phyloP scores from a whole-genome alignment of 176 grass and related monocot species.

The Echinochloa phyllopogon region DNA sequence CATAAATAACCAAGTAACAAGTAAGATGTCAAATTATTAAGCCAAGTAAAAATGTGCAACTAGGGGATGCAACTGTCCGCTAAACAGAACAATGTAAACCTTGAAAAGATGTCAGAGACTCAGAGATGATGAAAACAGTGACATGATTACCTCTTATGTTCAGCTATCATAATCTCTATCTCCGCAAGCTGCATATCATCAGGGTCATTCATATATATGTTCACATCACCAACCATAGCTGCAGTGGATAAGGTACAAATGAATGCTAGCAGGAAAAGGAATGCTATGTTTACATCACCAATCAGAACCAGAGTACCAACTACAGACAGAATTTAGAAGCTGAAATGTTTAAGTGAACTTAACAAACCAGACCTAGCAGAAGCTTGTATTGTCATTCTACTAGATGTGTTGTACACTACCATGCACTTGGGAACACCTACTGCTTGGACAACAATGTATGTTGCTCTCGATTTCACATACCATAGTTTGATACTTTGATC shows the following conservation, averaged over 20 bases:
- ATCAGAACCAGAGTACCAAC: background rate
- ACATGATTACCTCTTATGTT: conserved; percentile 65
- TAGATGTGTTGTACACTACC: background rate
- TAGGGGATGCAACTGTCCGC: background rate
- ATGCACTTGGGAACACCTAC: background rate
- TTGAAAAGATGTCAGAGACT: background rate
- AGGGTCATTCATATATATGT: conserved; percentile 95
- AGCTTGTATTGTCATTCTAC: background rate
- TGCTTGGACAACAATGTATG: background rate
- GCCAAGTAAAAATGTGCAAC: background rate
- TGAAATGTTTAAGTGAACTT: background rate
- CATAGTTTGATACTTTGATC: too few species aligned
- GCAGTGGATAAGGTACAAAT: conserved; percentile 1
- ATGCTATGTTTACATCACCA: background rate
- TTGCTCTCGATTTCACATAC: background rate
- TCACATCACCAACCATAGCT: conserved; percentile 99
- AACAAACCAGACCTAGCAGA: background rate
- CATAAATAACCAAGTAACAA: background rate
- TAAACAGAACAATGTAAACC: background rate
- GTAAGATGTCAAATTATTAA: background rate
- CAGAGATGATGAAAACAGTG: background rate
- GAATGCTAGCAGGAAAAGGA: background rate
- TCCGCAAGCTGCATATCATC: conserved; percentile 72
- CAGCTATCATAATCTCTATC: conserved; percentile 95
- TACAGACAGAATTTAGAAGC: background rate